Conservation (phyloP, 306 rosid species). For the Mimosa bimucronata region DNA sequence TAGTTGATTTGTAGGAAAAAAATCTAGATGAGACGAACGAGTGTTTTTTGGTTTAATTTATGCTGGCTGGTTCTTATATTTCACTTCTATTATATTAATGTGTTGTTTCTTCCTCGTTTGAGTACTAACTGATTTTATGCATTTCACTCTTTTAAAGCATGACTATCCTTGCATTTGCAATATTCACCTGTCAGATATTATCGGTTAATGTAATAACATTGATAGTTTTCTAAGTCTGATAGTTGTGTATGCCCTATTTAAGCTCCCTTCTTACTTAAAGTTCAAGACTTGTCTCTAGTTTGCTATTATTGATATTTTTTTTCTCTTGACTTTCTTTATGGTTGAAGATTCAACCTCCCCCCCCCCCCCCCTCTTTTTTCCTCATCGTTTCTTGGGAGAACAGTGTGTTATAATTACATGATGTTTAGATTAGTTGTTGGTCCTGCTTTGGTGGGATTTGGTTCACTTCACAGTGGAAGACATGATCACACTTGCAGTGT, state of each 20-base stretch:
- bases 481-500: neutral
- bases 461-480: neutral
- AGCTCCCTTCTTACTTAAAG: neutral
- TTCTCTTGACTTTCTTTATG: too few species aligned
- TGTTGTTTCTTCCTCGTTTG: neutral
- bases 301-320: too few species aligned
- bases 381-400: too few species aligned
- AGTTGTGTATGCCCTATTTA: neutral
- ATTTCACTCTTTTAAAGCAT: neutral
- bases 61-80: neutral
- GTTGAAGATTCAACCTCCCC: too few species aligned
- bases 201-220: neutral
- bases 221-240: neutral
- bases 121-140: neutral
- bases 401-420: neutral
- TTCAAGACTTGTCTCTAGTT: neutral
- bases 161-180: neutral
- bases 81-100: neutral
- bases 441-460: neutral
- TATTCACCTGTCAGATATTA: neutral
- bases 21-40: neutral
- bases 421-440: neutral
- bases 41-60: neutral
- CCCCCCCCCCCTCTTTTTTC: too few species aligned
- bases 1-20: neutral